Evolutionary conservation across 192 early-diverging fungal species (phyloP).

Genomic region (Allomyces arbusculus): DNA sequence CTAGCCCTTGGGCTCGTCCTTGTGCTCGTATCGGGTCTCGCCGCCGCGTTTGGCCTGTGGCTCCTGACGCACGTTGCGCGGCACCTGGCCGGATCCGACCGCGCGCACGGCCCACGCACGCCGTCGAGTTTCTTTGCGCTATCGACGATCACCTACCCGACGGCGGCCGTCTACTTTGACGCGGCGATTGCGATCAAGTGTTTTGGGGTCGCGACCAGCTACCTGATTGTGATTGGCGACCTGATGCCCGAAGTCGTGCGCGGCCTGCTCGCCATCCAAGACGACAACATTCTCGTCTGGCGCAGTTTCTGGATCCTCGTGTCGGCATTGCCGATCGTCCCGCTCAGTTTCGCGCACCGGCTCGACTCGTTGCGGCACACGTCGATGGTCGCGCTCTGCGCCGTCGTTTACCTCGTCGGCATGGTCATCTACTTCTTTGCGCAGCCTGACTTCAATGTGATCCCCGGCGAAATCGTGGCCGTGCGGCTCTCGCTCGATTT

Average conservation of each 20-base stretch:
- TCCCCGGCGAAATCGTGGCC: constrained; percentile 32
- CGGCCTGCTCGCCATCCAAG: constrained; percentile 7
- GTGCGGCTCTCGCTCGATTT: constrained; percentile 37
- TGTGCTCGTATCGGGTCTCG: constrained; percentile 49
- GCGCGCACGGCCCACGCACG: constrained; percentile 15
- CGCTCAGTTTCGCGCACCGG: constrained; percentile 55
- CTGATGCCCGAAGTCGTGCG: constrained; percentile 56
- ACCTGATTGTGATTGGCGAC: constrained; percentile 87
- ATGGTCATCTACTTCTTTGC: constrained; percentile 66
- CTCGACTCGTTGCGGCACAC: constrained; percentile 84
- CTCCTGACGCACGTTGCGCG: constrained; percentile 59
- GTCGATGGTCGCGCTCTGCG: constrained; percentile 60
- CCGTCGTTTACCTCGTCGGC: constrained; percentile 64
- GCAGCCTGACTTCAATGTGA: constrained; percentile 33
- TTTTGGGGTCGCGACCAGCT: constrained; percentile 88
- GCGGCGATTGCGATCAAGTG: constrained; percentile 96
- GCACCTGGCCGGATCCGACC: constrained; percentile 29
- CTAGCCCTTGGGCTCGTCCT: constrained; percentile 60
- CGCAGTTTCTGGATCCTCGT: constrained; percentile 72
- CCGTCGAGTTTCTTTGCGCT: constrained; percentile 71
- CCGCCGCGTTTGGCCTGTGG: constrained; percentile 65
- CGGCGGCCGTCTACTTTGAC: constrained; percentile 74
- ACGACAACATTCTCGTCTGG: constrained; percentile 21
- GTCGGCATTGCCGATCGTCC: constrained; percentile 45
- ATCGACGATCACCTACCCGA: constrained; percentile 76